phyloP scores from a whole-genome alignment of 768 basidiomycete species.

The Tubosaeta sp. region DNA sequence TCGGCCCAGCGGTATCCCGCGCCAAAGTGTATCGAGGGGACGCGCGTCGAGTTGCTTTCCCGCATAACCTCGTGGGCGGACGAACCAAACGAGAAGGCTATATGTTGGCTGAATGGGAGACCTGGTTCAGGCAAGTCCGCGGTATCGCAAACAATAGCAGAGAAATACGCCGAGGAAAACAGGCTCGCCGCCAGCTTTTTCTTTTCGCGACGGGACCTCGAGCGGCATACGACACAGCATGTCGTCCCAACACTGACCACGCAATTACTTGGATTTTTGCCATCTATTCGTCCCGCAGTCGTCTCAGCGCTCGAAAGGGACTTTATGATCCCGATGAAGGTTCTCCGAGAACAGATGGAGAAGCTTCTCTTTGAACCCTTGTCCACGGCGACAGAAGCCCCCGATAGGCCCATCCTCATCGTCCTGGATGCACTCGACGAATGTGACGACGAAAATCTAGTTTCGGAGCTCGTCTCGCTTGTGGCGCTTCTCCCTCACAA shows the following conservation, averaged over 20 bases:
- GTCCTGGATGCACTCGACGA: constrained; percentile 24
- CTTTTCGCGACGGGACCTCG: constrained; percentile 29
- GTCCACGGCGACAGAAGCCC: constrained; percentile 6
- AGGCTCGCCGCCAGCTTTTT: constrained; percentile 35
- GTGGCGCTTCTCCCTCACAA: constrained; percentile 13
- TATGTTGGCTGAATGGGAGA: constrained; percentile 25
- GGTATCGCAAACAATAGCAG: constrained; percentile 30
- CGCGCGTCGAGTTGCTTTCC: constrained; percentile 16
- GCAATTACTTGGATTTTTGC: constrained; percentile 24
- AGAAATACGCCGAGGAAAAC: constrained; percentile 16
- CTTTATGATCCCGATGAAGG: constrained; percentile 24
- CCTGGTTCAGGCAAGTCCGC: constrained; percentile 27
- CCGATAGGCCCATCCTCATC: constrained; percentile 14
- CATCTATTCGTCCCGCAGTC: constrained; percentile 20
- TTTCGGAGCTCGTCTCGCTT: constrained; percentile 23
- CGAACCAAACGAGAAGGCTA: constrained; percentile 1
- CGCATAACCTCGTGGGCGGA: constrained; percentile 15
- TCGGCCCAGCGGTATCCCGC: constrained; percentile 19
- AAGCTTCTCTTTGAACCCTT: constrained; percentile 23
- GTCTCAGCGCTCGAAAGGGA: constrained; percentile 22
- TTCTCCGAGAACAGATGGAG: constrained; percentile 28
- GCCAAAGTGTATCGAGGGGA: constrained; percentile 21
- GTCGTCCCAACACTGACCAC: constrained; percentile 31
- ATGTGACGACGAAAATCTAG: constrained; percentile 24
- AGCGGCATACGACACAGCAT: constrained; percentile 18